A percentile compares a stretch with the other conserved stretches of the same genome.
Conservation (phyloP, 768 basidiomycete species). For the Hericium rajendrae region DNA sequence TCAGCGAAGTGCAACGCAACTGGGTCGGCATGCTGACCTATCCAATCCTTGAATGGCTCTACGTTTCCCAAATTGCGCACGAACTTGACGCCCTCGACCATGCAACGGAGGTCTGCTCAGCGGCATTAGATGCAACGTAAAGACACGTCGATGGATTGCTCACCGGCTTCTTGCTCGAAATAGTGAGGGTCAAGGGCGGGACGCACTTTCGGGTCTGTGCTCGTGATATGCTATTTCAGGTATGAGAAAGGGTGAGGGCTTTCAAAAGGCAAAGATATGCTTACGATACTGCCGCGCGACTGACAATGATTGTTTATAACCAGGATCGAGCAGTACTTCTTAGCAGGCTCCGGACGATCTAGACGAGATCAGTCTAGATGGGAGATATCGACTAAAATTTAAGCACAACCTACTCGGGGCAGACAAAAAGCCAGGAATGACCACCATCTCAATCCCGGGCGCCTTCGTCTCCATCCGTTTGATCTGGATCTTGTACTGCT, state of each 20-base stretch:
- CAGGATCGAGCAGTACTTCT: slow-evolving; percentile 1
- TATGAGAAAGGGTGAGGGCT: not conserved
- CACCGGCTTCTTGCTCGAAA: slow-evolving; percentile 14
- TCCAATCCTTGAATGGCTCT: slow-evolving; percentile 12
- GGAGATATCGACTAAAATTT: not conserved
- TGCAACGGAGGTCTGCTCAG: slow-evolving; percentile 3
- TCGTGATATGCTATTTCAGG: slow-evolving; percentile 15
- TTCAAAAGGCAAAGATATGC: slow-evolving; percentile 8
- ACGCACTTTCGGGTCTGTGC: slow-evolving; percentile 5
- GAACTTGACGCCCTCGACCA: slow-evolving; percentile 16
- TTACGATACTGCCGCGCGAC: slow-evolving; percentile 15
- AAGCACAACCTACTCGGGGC: not conserved
- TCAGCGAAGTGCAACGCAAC: not conserved
- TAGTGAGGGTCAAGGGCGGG: slow-evolving; percentile 14
- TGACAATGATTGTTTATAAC: slow-evolving; percentile 2
- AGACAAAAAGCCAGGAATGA: not conserved
- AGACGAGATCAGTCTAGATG: slow-evolving; percentile 5
- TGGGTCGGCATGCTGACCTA: not conserved
- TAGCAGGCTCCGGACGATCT: slow-evolving; percentile 2
- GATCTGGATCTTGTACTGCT: slow-evolving; percentile 9
- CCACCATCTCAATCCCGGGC: slow-evolving; percentile 4
- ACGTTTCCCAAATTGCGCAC: slow-evolving; percentile 8
- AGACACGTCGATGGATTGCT: not conserved
- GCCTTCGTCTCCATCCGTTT: slow-evolving; percentile 1
- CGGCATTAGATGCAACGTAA: too few relatives aligned